Base-by-base conservation (phyloP, 202 grass and related monocot genomes). In the Tripidium arundinaceum region DNA sequence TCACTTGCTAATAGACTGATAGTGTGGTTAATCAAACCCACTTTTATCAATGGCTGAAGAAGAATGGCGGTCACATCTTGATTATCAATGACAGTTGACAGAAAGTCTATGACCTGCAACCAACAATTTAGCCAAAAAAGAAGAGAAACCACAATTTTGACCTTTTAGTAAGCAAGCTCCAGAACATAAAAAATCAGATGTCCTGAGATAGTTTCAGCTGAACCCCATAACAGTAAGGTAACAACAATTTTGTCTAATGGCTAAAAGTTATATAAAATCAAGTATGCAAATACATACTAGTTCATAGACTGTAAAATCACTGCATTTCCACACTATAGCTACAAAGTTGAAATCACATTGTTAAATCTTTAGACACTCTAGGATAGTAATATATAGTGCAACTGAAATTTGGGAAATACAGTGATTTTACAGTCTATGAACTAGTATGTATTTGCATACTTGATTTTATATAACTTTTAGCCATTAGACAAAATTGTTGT, bases 11-110 rank as follows among this genome's bases (percentile, higher is more conserved):
- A 86, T 66, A 95, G 72, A 81, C 84, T 77, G 74, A 95, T 76
- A 80, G 65, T 70, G 73, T 86, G 67, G 60, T 86, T 62, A 58
- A 80, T 57, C 62, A 98, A 78, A 49, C 92, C 90, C 65, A 85
- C 37, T 80, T 91, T 95, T 84, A 94, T 85, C 82, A 95, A 88
- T 79, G 87, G 92, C 65, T 89, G 81, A 84, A 98, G 87, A 89
- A 98, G 90, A 79, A 91, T 80, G 59, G 55, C 61, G 54, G 33
- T 64, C 62, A 87, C 84, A 57, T 88, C 74, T 91, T 88, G 84
- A 75, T 80, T 78, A 86, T 94, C 82, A 81, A 93, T 71, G 61
- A 91, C 50, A 65, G 90, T 81, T 73, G 93, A 93, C 68, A 98
- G 65, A 83, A 98, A 98, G 22, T 91, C 88, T 74, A 94, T 84